These are phyloP conservation scores for Suillus cothurnatus DNA, from an alignment of 768 basidiomycete genomes.

Conservation along the genomic window DNA sequence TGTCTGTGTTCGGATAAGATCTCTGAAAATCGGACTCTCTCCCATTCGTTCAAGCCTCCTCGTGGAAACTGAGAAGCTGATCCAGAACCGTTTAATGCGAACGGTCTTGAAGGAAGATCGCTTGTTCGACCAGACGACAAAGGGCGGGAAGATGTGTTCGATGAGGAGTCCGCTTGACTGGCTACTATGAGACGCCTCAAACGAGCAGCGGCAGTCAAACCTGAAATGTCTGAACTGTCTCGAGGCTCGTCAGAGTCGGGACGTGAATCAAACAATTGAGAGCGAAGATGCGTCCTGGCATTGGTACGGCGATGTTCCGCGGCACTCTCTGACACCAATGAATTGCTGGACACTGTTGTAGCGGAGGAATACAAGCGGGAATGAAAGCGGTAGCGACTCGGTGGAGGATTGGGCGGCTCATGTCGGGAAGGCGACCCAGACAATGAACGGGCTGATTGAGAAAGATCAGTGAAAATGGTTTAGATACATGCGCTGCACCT, in stretches of 20 bases:
- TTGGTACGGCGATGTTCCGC: conserved; percentile 42
- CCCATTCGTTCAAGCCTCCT: conserved; percentile 2
- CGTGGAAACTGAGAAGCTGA: background rate
- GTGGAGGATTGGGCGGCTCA: background rate
- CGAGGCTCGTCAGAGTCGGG: conserved; percentile 25
- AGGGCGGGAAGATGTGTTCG: background rate
- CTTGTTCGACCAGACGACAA: background rate
- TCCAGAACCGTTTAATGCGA: background rate
- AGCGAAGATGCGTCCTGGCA: conserved; percentile 39
- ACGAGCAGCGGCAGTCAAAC: conserved; percentile 2
- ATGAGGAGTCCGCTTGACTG: background rate
- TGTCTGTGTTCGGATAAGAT: conserved; percentile 2
- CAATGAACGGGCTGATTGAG: conserved; percentile 4
- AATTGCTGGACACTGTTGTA: conserved; percentile 38
- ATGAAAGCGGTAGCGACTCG: conserved; percentile 11
- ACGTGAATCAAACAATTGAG: conserved; percentile 17
- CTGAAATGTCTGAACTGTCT: background rate
- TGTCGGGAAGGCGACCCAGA: background rate
- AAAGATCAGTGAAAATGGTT: background rate
- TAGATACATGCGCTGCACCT: too few relatives aligned
- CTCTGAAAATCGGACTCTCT: conserved; percentile 3
- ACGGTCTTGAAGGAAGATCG: background rate
- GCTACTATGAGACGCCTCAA: conserved; percentile 7
- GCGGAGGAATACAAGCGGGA: conserved; percentile 20
- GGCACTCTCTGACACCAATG: conserved; percentile 46